These are phyloP conservation scores for Tolypocladium inflatum DNA, from an alignment of 2,329 filamentous ascomycete species.

Conservation along the genomic window DNA sequence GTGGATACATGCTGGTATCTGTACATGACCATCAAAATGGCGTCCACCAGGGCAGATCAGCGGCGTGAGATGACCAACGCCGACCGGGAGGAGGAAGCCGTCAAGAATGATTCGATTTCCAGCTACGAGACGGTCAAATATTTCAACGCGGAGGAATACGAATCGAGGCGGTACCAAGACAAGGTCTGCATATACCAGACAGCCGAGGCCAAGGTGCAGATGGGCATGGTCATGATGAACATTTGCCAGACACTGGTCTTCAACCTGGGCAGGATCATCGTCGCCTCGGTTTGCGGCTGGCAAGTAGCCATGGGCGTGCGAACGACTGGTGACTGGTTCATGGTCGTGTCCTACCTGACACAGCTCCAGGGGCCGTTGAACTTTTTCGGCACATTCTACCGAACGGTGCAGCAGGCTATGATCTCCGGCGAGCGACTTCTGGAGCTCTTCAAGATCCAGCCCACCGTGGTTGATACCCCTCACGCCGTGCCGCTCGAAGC, in stretches of 20 bases:
- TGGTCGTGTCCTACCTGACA: constrained; percentile 65
- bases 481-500: constrained; percentile 51
- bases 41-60: constrained; percentile 83
- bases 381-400: constrained; percentile 91
- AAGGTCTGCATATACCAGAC: constrained; percentile 64
- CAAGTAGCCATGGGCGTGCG: constrained; percentile 61
- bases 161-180: constrained; percentile 62
- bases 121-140: constrained; percentile 97
- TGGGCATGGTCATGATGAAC: constrained; percentile 72
- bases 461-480: constrained; percentile 75
- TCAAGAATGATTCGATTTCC: constrained; percentile 97
- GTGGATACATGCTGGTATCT: constrained; percentile 94
- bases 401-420: constrained; percentile 91
- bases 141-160: constrained; percentile 76
- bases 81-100: constrained; percentile 88
- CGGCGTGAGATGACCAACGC: constrained; percentile 91
- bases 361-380: constrained; percentile 75
- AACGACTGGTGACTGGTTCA: constrained; percentile 62
- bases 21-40: constrained; percentile 93
- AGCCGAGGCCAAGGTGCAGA: constrained; percentile 67
- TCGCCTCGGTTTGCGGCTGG: constrained; percentile 66
- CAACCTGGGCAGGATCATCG: constrained; percentile 63
- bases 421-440: constrained; percentile 94
- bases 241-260: constrained; percentile 74
- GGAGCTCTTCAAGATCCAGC: constrained; percentile 92